These are phyloP conservation scores for Neonectria ditissima DNA, from an alignment of 2,329 filamentous ascomycete genomes.

Conservation along the genomic window DNA sequence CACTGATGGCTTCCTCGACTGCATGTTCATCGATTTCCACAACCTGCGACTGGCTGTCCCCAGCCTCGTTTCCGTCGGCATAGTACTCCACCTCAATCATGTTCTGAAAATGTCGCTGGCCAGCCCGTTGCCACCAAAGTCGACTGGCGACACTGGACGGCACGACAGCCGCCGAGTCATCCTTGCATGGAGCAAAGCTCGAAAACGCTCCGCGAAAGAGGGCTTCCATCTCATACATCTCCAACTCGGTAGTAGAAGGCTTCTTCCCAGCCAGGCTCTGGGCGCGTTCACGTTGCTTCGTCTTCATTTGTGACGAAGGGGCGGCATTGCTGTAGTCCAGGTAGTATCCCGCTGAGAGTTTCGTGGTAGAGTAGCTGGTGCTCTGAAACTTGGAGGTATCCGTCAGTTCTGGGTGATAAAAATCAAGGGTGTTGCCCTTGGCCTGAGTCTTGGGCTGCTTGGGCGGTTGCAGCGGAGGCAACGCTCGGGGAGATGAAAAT, in stretches of 20 bases:
- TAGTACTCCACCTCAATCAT: constrained; percentile 67
- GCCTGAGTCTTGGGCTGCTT: constrained; percentile 77
- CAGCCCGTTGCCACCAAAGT: constrained; percentile 82
- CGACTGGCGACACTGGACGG: constrained; percentile 75
- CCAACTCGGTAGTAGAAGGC: constrained; percentile 65
- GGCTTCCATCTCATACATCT: constrained; percentile 77
- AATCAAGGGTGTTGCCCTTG: constrained; percentile 68
- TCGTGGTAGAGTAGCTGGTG: constrained; percentile 75
- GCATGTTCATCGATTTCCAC: constrained; percentile 63
- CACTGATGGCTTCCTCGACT: constrained; percentile 66
- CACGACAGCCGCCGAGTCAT: constrained; percentile 78
- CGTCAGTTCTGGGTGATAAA: constrained; percentile 65
- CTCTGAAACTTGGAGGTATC: constrained; percentile 66
- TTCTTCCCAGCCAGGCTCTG: constrained; percentile 74
- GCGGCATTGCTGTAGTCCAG: constrained; percentile 76
- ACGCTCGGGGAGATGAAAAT: constrained; percentile 74
- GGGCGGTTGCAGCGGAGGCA: constrained; percentile 76
- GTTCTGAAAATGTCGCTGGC: constrained; percentile 73
- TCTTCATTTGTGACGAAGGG: constrained; percentile 64
- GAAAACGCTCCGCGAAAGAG: constrained; percentile 83
- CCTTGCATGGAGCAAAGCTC: constrained; percentile 81
- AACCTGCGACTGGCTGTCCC: constrained; percentile 46
- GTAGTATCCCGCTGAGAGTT: constrained; percentile 75
- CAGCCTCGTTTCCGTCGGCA: constrained; percentile 53
- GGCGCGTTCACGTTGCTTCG: constrained; percentile 78